phyloP scores from a whole-genome alignment of 306 rosid genomes.

The Urtica urens region DNA sequence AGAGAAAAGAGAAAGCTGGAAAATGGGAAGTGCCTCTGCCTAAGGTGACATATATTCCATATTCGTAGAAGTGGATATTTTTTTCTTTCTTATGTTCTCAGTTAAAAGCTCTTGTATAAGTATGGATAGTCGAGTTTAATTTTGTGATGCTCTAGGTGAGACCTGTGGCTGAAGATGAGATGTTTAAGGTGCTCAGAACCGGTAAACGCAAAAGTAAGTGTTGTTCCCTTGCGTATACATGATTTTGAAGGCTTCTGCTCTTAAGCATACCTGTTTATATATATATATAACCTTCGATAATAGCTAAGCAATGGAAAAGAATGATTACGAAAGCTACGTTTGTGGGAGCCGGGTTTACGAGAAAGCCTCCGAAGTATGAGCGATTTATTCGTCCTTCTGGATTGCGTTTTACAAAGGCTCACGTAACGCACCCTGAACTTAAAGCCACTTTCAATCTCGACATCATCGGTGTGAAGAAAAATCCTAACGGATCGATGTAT shows the following conservation, averaged over 20 bases:
- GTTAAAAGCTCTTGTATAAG: not conserved
- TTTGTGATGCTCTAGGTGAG: conserved; percentile 46
- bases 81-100: not conserved
- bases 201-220: conserved; percentile 84
- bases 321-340: conserved; percentile 94
- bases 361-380: conserved; percentile 95
- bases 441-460: conserved; percentile 88
- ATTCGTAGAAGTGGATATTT: not conserved
- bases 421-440: conserved; percentile 93
- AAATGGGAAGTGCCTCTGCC: conserved; percentile 98
- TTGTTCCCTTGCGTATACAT: not conserved
- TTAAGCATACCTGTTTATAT: not conserved
- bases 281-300: conserved; percentile 5
- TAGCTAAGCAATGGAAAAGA: conserved; percentile 97
- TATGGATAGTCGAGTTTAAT: not conserved
- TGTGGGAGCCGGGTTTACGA: conserved; percentile 82
- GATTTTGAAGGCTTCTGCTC: not conserved
- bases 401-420: conserved; percentile 80
- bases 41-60: conserved; percentile 31
- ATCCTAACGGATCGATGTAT: conserved; percentile 86
- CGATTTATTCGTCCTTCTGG: conserved; percentile 86
- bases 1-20: conserved; percentile 93
- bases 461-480: conserved; percentile 85
- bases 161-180: conserved; percentile 93
- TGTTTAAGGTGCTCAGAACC: conserved; percentile 81